A percentile compares a stretch with the other conserved stretches of the same genome.
Conservation (phyloP, 163 green algal species). For the Picocystis sp. region DNA sequence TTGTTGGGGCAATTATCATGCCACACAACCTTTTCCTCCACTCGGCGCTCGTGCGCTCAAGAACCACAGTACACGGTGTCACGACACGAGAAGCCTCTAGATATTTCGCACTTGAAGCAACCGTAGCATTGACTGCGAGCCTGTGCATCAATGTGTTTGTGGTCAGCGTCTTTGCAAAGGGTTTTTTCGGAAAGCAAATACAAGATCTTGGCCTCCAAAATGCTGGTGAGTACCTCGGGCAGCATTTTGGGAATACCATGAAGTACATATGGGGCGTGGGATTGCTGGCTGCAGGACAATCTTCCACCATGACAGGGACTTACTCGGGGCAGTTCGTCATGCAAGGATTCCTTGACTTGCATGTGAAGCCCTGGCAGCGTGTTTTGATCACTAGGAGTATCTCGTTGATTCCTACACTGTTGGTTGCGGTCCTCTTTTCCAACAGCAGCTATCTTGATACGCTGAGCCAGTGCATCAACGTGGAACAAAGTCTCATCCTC, state of each 20-base stretch:
- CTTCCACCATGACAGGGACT: constrained; percentile 60
- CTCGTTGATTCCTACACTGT: constrained; percentile 55
- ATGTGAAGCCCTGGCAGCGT: constrained; percentile 23
- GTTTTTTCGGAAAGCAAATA: constrained; percentile 38
- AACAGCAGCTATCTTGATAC: constrained; percentile 38
- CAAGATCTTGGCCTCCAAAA: constrained; percentile 68
- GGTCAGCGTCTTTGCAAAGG: constrained; percentile 56
- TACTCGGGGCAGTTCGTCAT: constrained; percentile 75
- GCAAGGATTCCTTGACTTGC: constrained; percentile 54
- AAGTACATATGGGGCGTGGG: constrained; percentile 51
- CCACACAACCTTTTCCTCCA: constrained; percentile 88
- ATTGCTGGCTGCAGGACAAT: constrained; percentile 65
- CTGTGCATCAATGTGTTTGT: constrained; percentile 80
- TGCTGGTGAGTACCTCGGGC: constrained; percentile 48
- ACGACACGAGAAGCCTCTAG: background rate
- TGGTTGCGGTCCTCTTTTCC: constrained; percentile 35
- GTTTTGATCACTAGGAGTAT: constrained; percentile 49
- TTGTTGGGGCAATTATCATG: constrained; percentile 75
- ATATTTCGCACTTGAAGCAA: constrained; percentile 67
- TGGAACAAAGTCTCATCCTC: constrained; percentile 63
- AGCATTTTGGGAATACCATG: constrained; percentile 34
- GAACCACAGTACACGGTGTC: constrained; percentile 8
- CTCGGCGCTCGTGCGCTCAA: constrained; percentile 54
- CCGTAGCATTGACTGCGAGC: constrained; percentile 44
- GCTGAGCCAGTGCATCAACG: constrained; percentile 67